Base-by-base conservation (phyloP, 1,139 yeast genomes). In the Lodderomyces parapsilosis region DNA sequence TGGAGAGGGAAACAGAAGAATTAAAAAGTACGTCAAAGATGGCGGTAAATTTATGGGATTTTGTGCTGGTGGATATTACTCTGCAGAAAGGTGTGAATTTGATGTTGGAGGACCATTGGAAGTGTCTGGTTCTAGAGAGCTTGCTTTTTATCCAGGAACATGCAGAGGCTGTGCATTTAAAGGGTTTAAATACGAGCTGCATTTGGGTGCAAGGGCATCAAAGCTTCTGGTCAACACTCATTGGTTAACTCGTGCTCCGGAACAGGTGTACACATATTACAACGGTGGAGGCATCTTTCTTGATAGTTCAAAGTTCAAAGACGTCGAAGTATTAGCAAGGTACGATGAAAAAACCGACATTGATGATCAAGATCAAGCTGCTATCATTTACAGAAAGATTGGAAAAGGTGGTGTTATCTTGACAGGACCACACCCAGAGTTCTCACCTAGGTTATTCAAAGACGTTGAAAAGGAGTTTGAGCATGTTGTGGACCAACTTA, bases 31-130 rank as follows among this genome's bases (percentile, higher is more conserved):
- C 60, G 90, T 93, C 2, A 70, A 80, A 28, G 69, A 71, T 43
- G 99, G 99, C 17, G 99, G 99, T 1, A 68, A 72, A 43, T 89
- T 71, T 56, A 61, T 93, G 28, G 99, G 99, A 0, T 78, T 93
- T 50, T 93, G 99, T 64, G 96, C 99, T n/a, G 99, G 99, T 27
- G 98, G 87, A 0, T 93, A 94, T 63, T 93, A 78, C 58, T 93
- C 83, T 1, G 75, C 90, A n/a, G 62, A 74, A 0, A 63, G 83
- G 39, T 82, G 87, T 51, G 98, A 93, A 58, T 94, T 93, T 60
- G 96, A 89, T 54, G 81, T 77, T 19, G 94, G 93, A 1, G 72
- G 83, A 49, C 74, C 78, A 0, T 65, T 87, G 75, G 98, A 91
- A 56, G 96, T 93, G 2, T 73, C 83, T 37, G 99, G 99, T 0